Evolutionary conservation across 164 flowering plant species (phyloP), one percentile per base, ranked within the genome.

Genomic region (Nelumbo lutea): DNA sequence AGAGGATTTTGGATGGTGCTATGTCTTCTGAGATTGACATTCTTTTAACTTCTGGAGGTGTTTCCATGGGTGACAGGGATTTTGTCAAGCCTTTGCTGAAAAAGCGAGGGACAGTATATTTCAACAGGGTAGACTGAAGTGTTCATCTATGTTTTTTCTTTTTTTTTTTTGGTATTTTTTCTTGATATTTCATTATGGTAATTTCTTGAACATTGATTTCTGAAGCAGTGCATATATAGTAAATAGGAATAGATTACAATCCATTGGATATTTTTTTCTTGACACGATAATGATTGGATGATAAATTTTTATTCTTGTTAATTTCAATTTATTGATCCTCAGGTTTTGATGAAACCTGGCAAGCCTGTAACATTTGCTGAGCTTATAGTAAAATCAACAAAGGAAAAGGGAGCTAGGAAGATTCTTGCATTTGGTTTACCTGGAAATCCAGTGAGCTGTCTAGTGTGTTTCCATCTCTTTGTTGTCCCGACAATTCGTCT

Each of bases 371-470:
- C 91, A 53, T 95, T 95, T 87, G 96, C 94, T 3, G 91, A 86
- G 76, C 79, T 94, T 60, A 62, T 63, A 64, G 42, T 70, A n/a
- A 73, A 79, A 59, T 70, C 81, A 60, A 57, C 70, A 52, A 82
- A 78, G 10, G 75, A 69, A 65, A 71, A 52, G 64, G 38, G 38
- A 46, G 67, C 43, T 15, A 80, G 78, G 55, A 86, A 86, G 73
- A 78, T 90, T 70, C 87, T 95, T 80, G 96, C 91, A 58, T 95
- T 91, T 84, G 98, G 97, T 40, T 81, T 95, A 65, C 98, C 98
- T 69, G 98, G 98, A 78, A 95, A 95, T 78, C 98, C 98, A 52
- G 97, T 90, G 69, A 86, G 97, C 92, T 83, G 91, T 80, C 55
- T 90, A 69, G 98, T 95, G 67, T 89, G 96, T 80, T 95, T 90